These are phyloP conservation scores for Melastoma malabathricum DNA, from an alignment of 345 rosid species.

Conservation along the genomic window DNA sequence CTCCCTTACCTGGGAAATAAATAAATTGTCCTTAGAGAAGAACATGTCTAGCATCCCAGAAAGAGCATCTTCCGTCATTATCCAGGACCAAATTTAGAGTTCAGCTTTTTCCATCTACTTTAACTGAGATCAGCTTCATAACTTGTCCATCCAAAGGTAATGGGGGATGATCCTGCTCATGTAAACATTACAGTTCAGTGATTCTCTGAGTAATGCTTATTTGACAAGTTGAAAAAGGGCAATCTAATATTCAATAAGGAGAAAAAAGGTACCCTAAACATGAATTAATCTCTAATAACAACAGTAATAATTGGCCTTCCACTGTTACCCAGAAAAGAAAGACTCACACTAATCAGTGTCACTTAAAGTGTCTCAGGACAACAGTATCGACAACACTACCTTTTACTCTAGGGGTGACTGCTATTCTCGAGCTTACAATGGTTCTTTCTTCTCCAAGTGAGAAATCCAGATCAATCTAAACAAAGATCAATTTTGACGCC, in stretches of 20 bases:
- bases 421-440: constrained; percentile 67
- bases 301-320: no score
- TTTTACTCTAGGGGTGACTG: constrained; percentile 61
- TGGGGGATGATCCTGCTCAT: constrained; percentile 49
- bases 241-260: not conserved
- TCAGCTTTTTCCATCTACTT: constrained; percentile 53
- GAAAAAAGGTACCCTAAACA: no score
- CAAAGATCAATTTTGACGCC: constrained; percentile 7
- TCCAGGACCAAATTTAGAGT: not conserved
- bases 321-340: no score
- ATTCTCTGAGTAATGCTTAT: not conserved
- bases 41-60: no score
- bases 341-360: no score
- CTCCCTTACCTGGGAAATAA: constrained; percentile 41
- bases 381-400: constrained; percentile 25
- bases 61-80: no score
- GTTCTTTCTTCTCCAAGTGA: constrained; percentile 89
- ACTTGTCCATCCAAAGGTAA: constrained; percentile 79
- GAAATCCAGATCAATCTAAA: constrained; percentile 79
- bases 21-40: not conserved
- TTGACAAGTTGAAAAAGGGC: no score
- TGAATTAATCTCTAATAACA: no score
- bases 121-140: constrained; percentile 61
- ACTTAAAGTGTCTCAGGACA: no score
- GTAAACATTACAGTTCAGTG: not conserved